A percentile compares a stretch with the other conserved stretches of the same genome.
These are phyloP conservation scores for Dinochytrium kinnereticum DNA, from an alignment of 371 early-diverging fungal genomes.

Conservation along the genomic window DNA sequence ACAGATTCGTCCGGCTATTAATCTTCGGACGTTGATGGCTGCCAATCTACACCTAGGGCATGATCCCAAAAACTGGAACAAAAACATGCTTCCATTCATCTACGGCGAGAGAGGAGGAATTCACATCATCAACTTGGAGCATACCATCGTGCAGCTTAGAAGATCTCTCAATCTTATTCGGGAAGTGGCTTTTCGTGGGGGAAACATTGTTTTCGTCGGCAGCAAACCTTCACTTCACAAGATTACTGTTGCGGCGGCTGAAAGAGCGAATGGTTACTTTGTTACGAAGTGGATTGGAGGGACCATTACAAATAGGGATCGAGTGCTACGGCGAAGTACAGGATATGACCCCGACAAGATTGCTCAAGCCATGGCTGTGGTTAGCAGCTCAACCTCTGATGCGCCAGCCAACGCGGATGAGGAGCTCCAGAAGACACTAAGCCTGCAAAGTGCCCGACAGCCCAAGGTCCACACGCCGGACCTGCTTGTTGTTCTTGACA, in stretches of 20 bases:
- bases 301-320: constrained; percentile 84
- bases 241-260: constrained; percentile 82
- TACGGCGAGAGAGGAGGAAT: constrained; percentile 91
- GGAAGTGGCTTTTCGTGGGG: constrained; percentile 78
- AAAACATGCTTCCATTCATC: constrained; percentile 82
- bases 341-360: constrained; percentile 54
- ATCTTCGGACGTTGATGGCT: constrained; percentile 75
- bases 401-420: constrained; percentile 6
- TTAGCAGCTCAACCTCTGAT: not conserved
- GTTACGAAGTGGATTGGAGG: constrained; percentile 90
- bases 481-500: constrained; percentile 85
- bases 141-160: constrained; percentile 86
- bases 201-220: constrained; percentile 90
- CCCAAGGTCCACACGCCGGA: constrained; percentile 78
- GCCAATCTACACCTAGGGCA: constrained; percentile 94
- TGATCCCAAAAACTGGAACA: constrained; percentile 77
- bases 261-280: constrained; percentile 77
- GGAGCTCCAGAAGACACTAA: constrained; percentile 11
- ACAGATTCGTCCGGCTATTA: constrained; percentile 24
- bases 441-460: constrained; percentile 48
- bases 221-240: constrained; percentile 72
- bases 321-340: constrained; percentile 60
- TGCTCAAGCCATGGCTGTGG: constrained; percentile 29
- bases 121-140: constrained; percentile 93
- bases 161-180: constrained; percentile 79